Evolutionary conservation across 768 basidiomycete species (phyloP).

Genomic region (Psilocybe azurescens): DNA sequence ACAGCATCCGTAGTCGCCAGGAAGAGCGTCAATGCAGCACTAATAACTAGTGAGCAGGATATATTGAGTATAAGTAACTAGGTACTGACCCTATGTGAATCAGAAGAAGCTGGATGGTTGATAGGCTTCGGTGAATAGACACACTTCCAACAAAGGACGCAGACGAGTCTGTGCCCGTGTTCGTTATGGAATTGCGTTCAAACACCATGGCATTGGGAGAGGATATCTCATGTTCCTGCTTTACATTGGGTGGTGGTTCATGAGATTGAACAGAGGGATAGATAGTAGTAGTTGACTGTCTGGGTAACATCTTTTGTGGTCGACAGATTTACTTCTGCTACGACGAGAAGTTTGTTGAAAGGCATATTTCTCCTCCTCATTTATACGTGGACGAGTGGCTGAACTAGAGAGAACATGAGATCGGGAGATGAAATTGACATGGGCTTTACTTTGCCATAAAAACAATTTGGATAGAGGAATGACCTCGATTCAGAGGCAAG

Average conservation of each 20-base stretch:
- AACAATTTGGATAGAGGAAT: slow-evolving; percentile 29
- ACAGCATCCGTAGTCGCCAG: slow-evolving; percentile 89
- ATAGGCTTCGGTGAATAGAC: slow-evolving; percentile 37
- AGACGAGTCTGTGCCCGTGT: slow-evolving; percentile 35
- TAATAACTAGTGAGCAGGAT: slow-evolving; percentile 30
- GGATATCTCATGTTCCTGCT: slow-evolving; percentile 7
- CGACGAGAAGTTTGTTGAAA: slow-evolving; percentile 18
- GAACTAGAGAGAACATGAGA: slow-evolving; percentile 30
- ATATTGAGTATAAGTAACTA: slow-evolving; percentile 11
- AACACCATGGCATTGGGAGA: slow-evolving; percentile 16
- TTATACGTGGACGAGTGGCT: slow-evolving; percentile 36
- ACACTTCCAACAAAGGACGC: slow-evolving; percentile 35
- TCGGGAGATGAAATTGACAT: slow-evolving; percentile 32
- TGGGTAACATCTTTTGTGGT: slow-evolving; percentile 13
- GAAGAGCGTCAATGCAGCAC: slow-evolving; percentile 81
- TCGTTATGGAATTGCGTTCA: slow-evolving; percentile 29
- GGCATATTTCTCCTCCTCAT: slow-evolving; percentile 23
- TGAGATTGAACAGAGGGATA: slow-evolving; percentile 13
- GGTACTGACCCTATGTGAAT: slow-evolving; percentile 70
- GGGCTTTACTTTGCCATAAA: slow-evolving; percentile 32
- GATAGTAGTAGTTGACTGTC: slow-evolving; percentile 11
- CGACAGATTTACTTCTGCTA: not conserved
- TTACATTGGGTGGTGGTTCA: slow-evolving; percentile 14
- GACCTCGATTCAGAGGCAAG: slow-evolving; percentile 26
- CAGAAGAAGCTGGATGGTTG: slow-evolving; percentile 60